Percentiles rank a stretch among this genome's conserved stretches.
Conservation (phyloP, 345 rosid genomes). For the Rhizophora apiculata region DNA sequence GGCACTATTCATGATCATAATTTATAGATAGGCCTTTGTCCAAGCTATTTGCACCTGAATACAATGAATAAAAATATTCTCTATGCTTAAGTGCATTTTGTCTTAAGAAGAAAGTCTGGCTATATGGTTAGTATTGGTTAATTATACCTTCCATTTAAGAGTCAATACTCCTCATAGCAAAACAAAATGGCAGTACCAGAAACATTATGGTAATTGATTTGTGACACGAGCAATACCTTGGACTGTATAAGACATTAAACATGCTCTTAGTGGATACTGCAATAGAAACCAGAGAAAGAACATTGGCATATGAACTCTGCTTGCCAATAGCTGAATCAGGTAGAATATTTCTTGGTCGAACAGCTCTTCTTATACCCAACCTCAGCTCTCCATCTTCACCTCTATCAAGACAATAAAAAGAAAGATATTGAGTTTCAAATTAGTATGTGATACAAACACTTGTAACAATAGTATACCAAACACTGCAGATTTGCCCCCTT, state of each 20-base stretch:
- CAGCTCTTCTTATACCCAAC: conserved; percentile 73
- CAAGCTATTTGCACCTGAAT: neutral
- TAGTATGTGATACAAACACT: conserved; percentile 1
- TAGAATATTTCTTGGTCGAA: conserved; percentile 71
- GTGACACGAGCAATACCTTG: conserved; percentile 49
- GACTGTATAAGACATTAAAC: conserved; percentile 78
- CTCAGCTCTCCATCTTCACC: conserved; percentile 80
- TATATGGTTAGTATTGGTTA: neutral
- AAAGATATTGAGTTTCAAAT: conserved; percentile 2
- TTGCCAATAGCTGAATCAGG: conserved; percentile 59
- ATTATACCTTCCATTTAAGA: neutral
- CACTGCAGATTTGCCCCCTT: neutral
- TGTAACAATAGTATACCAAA: neutral
- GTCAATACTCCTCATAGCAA: neutral
- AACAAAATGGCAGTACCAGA: neutral
- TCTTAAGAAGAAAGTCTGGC: neutral
- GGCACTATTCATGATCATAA: neutral
- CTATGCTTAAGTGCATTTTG: neutral
- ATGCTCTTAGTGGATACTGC: conserved; percentile 61
- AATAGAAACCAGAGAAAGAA: conserved; percentile 62
- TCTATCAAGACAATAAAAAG: conserved; percentile 34
- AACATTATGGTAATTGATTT: neutral
- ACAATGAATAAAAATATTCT: neutral
- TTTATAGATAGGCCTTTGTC: neutral
- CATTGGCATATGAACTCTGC: conserved; percentile 44